A percentile compares a stretch with the other conserved stretches of the same genome.
phyloP scores from a whole-genome alignment of 2,329 filamentous ascomycete genomes.

The Aspergillus glaucus region DNA sequence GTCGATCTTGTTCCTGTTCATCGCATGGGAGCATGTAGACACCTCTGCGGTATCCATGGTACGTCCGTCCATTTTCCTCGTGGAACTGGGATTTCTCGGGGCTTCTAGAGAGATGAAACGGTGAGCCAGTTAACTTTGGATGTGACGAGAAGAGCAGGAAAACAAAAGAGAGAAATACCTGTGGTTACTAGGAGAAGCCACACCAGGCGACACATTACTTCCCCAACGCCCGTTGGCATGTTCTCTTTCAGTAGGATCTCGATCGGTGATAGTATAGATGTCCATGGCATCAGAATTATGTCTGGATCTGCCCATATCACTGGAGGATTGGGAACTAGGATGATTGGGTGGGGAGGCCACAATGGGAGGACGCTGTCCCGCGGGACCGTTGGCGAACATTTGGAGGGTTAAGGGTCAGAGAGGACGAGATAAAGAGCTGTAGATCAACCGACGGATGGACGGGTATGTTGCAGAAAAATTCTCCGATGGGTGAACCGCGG shows the following conservation, averaged over 20 bases:
- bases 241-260: constrained; percentile 19
- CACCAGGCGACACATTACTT: constrained; percentile 24
- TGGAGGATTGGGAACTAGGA: constrained; percentile 18
- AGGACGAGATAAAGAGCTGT: not conserved
- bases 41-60: constrained; percentile 61
- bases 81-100: constrained; percentile 37
- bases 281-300: constrained; percentile 33
- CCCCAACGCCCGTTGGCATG: constrained; percentile 17
- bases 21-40: constrained; percentile 75
- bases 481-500: not conserved
- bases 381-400: constrained; percentile 17
- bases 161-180: constrained; percentile 15
- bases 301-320: constrained; percentile 23
- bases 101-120: constrained; percentile 17
- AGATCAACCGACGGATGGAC: not conserved
- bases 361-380: constrained; percentile 13
- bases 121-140: not conserved
- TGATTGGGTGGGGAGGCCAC: constrained; percentile 15
- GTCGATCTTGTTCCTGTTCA: constrained; percentile 67
- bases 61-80: constrained; percentile 63
- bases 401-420: constrained; percentile 1
- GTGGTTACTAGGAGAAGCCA: constrained; percentile 11
- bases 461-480: not conserved
- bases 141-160: not conserved
- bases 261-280: constrained; percentile 27